Base-by-base conservation (phyloP, 2,329 filamentous ascomycete genomes). In the Colletotrichum spaethianum region DNA sequence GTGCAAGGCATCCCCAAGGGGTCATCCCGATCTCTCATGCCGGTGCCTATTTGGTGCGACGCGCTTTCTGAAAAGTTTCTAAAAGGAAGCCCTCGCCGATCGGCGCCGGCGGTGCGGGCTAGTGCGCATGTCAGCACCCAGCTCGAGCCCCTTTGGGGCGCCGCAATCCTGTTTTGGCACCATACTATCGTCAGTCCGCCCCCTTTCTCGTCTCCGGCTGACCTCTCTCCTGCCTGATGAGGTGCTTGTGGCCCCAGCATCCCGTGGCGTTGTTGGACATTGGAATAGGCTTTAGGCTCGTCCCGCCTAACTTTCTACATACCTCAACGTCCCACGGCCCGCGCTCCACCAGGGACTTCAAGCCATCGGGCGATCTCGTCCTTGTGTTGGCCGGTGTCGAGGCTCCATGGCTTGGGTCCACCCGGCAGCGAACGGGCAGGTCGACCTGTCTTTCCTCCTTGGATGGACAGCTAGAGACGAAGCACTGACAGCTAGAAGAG, bases 51-150 rank as follows among this genome's bases (percentile, higher is more conserved):
- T 44, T 26, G n/a, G 55, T 26, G n/a, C 16, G 38, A 28, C n/a
- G 38, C 56, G 23, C n/a, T 23, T 23, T 33, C 40, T n/a, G 14
- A n/a, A 60, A n/a, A n/a, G n/a, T n/a, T n/a, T n/a, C 36, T 20
- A 26, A 68, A n/a, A 56, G 55, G 55, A 42, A 16, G 50, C 53
- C 60, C 20, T 16, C 14, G 23, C 16, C 26, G 64, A 68, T 68
- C 64, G 20, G 23, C 56, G n/a, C 57, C 12, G 4, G 33, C 55
- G 28, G 38, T 67, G 28, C 23, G 23, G 11, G 4, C 31, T 42
- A 67, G 26, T 33, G 63, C 44, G 40, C 3, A 8, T 50, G 61
- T 65, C 67, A 70, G 56, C 56, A 52, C 46, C 48, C 63, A 67
- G 59, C 36, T 63, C 46, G 2, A 26, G 44, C 28, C 38, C 33